Base-by-base conservation (phyloP, 495 filamentous ascomycete genomes). In the Saxispiralis lemnorum region DNA sequence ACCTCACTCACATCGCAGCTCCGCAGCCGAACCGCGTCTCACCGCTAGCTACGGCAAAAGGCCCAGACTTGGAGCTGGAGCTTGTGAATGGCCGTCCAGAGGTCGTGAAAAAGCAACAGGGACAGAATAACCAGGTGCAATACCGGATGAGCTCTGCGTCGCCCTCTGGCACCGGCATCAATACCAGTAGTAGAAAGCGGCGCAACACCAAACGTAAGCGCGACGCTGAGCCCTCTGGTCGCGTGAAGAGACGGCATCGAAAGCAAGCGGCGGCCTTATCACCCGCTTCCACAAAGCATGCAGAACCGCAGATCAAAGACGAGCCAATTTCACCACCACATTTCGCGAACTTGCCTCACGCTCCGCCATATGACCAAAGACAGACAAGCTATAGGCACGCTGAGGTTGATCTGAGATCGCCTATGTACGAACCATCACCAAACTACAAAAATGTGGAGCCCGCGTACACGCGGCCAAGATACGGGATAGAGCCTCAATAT, bases 281-380 rank as follows among this genome's bases (percentile, higher is more conserved):
- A 14, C 41, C 51, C 3, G 36, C 16, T 16, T 41, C 42, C 6
- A 35, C 39, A 12, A 33, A 14, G 7, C 38, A 53, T 9, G 39
- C 15, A 2, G 67, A 66, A 35, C 69, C 80, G 7, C 73, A 73
- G 53, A 85, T 95, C 55, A 95, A 95, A 55, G 71, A 79, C 47
- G 87, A 95, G 57, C 86, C 86, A 7, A 68, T 79, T 11, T 93
- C 86, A 1, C 83, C 83, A 2, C 83, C 83, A 2, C 82, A 82
- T 12, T 53, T 53, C 30, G 15, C 35, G 15, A 19, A 44, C 20
- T 19, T 48, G 31, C 31, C 48, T 7, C 24, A 44, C 15, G 32
- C 35, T 1, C 47, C 38, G 5, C 9, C 31, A 5, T 30, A 42
- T 35, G 31, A 31, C 10, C 13, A 71, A 48, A 63, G 69, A 35